Evolutionary conservation across 306 rosid genomes (phyloP), one percentile per base, ranked within the genome.

Genomic region (Canavalia gladiata): DNA sequence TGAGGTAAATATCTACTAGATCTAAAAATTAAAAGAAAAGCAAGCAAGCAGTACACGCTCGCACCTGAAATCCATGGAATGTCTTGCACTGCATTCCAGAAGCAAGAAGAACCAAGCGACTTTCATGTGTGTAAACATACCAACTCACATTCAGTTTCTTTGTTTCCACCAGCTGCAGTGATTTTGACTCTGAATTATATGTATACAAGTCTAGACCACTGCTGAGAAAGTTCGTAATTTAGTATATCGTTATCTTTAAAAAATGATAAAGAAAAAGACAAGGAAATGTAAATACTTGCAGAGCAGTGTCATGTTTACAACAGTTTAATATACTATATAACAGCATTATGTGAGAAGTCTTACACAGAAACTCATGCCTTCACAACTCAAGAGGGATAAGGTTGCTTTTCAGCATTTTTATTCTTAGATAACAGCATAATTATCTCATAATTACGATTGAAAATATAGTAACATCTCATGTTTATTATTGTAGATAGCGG

Each of bases 51-150:
- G 64, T 42, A 76, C 8, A 62, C 41, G 37, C 50, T 57, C 80
- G 65, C 78, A 93, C 99, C 98, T 95, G 98, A 92, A 95, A 93
- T 65, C 99, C 99, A 29, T 87, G 91, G 84, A 95, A 93, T 88
- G 87, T 90, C 87, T 90, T 95, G 94, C 98, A 90, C 83, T 93
- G 99, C 98, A 95, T 92, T 83, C 99, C 99, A 87, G 97, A 88
- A 82, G 99, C 98, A 72, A 95, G 97, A 87, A 93, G 96, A 85
- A 95, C 96, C 92, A 92, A 82, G 51, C 99, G 98, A 88, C 99
- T 95, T 89, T 95, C 99, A 81, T 95, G 99, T 7, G 99, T 95
- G 82, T 95, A 95, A 69, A 88, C 90, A 85, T 87, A 92, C 94
- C 99, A 95, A 89, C 91, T 91, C 68, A 92, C 98, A 77, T 82